Base-by-base conservation (phyloP, 306 rosid species). In the Hippophae rhamnoides region DNA sequence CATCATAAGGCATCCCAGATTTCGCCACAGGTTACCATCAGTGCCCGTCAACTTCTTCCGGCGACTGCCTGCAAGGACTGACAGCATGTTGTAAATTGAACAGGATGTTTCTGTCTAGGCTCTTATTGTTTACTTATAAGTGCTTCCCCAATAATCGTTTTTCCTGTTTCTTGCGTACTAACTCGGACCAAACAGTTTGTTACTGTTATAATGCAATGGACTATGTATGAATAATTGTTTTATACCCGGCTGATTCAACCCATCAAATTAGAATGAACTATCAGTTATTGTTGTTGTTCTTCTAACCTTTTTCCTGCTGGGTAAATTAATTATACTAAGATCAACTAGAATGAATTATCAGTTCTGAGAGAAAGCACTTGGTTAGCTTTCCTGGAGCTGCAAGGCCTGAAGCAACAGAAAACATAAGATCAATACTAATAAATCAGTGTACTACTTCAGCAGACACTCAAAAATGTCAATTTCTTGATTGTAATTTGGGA, bases 221-320 rank as follows among this genome's bases (percentile, higher is more conserved):
- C 23, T 18, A 18, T 18, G 23, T 18, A 18, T 18, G 23, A 18
- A 18, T 18, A 18, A 18, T 18, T 18, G 23, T 18, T 18, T 18
- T 18, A 18, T 18, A 18, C 23, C 23, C 23, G 23, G 1, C 23
- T 18, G 23, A 18, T 18, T 18, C 23, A 18, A 18, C 23, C 23
- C 23, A 18, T 18, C 23, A 18, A 18, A 18, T 18, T 18, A 18
- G 23, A 18, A 18, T 18, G 1, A 18, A 18, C 23, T 18, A 83
- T 81, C 47, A 90, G n/a, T 83, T 81, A 70, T 83, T 12, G 90
- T 86, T 46, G 75, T 86, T 55, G 90, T 90, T 44, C 86, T 83
- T 64, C 95, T 90, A 46, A 78, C 87, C 10, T 72, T 49, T 66
- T 86, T 86, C 82, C 83, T 48, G 90, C 95, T 0, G 75, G 73